A percentile compares a stretch with the other conserved stretches of the same genome.
These are phyloP conservation scores for Aspergillus cavernicola DNA, from an alignment of 495 filamentous ascomycete genomes.

Conservation along the genomic window DNA sequence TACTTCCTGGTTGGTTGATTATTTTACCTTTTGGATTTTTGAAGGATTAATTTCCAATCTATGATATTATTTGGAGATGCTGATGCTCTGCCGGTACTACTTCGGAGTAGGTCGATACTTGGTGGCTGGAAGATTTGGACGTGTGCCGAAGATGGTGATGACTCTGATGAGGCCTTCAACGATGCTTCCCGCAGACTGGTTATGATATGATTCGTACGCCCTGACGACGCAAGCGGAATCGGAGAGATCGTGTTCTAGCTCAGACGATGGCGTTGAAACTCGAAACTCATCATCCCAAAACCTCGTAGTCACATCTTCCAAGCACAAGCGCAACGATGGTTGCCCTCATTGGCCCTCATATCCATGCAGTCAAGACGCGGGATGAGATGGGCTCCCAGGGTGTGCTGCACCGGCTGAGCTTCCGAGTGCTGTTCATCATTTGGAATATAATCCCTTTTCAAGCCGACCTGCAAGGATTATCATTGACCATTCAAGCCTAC, in stretches of 20 bases:
- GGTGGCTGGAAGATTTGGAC: slow-evolving; percentile 22
- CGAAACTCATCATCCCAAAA: not conserved
- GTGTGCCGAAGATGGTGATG: slow-evolving; percentile 31
- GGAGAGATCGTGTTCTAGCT: not conserved
- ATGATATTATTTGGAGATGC: no score
- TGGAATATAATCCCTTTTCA: not conserved
- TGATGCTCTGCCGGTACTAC: no score
- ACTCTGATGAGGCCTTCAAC: slow-evolving; percentile 10
- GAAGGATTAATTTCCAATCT: no score
- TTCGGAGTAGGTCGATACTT: not conserved
- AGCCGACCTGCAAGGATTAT: not conserved
- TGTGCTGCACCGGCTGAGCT: not conserved
- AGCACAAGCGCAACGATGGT: no score
- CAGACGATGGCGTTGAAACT: not conserved
- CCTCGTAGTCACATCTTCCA: not conserved
- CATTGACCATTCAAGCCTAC: no score
- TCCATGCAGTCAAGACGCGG: not conserved
- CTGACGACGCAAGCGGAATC: not conserved
- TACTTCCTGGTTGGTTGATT: slow-evolving; percentile 10
- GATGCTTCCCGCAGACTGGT: slow-evolving; percentile 18
- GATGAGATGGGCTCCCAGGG: not conserved
- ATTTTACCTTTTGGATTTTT: no score
- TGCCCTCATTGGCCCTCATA: not conserved
- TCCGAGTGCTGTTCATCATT: not conserved
- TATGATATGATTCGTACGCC: not conserved